Base-by-base conservation (phyloP, 192 early-diverging fungal genomes). In the Coemansia guatemalensis region DNA sequence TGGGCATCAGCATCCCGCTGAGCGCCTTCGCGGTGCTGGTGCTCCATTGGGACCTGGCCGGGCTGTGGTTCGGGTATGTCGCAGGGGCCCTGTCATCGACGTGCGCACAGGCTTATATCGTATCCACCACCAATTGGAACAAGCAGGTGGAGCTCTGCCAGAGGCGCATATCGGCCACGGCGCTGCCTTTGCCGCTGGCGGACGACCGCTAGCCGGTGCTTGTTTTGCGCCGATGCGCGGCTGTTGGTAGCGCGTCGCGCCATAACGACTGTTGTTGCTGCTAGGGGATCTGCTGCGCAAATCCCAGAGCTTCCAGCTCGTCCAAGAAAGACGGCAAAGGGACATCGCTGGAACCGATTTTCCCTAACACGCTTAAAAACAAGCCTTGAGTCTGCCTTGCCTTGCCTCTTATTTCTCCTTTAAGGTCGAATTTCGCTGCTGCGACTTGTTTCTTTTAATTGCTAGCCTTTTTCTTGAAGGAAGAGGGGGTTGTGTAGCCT, bases 1-100 rank as follows among this genome's bases (percentile, higher is more conserved):
- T 81, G n/a, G 17, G 68, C 12, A 54, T 84, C 20, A 75, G 66
- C 7, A 7, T 87, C 18, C 85, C 85, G 14, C 39, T 87, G 14
- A 78, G 84, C 8, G 62, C 74, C 2, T 56, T 74, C 18, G 58
- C 71, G 8, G 70, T 73, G 5, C 68, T 86, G 56, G 68, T 77
- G 49, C 48, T 82, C 29, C 59, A 75, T 6, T 85, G 81, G 84
- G 82, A 83, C 1, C 81, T 92, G 17, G 77, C 80, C 11, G 90
- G 90, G 8, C 74, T 92, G 23, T 92, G 90, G 90, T 47, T 70
- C 1, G 85, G 85, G 5, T 73, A 88, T n/a, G 69, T 81, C 41
- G 58, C 81, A 20, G 85, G 76, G 18, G 39, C 67, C 4, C 8
- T 63, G 6, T 24, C 52, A 4, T 58, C 61, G 1, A 39, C 66